phyloP scores from a whole-genome alignment of 805 yeast genomes.

The Candida yuanshanica region DNA sequence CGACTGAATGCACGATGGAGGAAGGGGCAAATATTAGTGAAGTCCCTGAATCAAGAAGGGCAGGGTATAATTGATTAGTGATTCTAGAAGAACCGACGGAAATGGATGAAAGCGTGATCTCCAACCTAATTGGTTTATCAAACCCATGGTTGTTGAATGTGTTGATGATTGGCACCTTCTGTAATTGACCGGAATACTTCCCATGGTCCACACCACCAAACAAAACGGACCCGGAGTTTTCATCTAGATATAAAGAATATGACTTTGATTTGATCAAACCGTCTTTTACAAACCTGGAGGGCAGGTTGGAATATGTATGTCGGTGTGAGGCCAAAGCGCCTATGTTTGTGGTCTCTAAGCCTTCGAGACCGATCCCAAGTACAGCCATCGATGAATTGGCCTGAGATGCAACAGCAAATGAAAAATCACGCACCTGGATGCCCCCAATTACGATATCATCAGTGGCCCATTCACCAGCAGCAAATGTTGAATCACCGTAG shows the following conservation, averaged over 20 bases:
- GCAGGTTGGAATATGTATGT: constrained; percentile 59
- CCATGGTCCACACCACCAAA: constrained; percentile 71
- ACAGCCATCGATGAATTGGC: constrained; percentile 65
- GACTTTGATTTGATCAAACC: constrained; percentile 51
- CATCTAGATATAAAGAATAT: constrained; percentile 56
- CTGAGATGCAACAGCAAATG: constrained; percentile 68
- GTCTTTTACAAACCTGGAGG: constrained; percentile 48
- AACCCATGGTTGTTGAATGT: constrained; percentile 25
- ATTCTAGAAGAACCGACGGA: not conserved
- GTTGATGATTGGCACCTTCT: constrained; percentile 39
- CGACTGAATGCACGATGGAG: constrained; percentile 29
- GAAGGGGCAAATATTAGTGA: constrained; percentile 40
- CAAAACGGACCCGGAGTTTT: constrained; percentile 46
- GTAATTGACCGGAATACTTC: constrained; percentile 49
- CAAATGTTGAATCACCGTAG: constrained; percentile 43
- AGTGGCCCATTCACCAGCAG: constrained; percentile 32
- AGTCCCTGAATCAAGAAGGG: constrained; percentile 41
- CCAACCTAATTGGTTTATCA: constrained; percentile 37
- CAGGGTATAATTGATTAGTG: constrained; percentile 14
- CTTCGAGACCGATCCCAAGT: constrained; percentile 65
- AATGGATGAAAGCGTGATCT: constrained; percentile 34
- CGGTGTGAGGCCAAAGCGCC: constrained; percentile 17
- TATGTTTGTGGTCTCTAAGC: constrained; percentile 57
- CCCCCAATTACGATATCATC: constrained; percentile 57
- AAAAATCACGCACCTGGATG: constrained; percentile 42